phyloP scores from a whole-genome alignment of 176 grass and related monocot genomes.

The Bothriochloa decipiens region DNA sequence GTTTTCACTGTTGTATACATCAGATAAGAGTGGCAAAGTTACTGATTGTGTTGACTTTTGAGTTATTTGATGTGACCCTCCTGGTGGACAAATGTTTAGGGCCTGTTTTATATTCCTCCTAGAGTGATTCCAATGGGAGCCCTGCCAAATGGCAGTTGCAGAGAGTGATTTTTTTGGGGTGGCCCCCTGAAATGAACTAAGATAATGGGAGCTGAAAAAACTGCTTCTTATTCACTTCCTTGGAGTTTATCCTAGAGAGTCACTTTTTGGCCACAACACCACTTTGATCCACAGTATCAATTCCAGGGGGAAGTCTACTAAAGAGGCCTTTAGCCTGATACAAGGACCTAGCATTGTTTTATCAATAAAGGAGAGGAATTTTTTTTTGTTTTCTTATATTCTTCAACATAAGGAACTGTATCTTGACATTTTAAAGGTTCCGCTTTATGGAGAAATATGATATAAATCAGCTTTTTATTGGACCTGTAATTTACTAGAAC shows the following conservation, averaged over 20 bases:
- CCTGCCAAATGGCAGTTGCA: background rate
- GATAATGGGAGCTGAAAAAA: background rate
- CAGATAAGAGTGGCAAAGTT: slow-evolving; percentile 6
- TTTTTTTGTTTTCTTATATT: background rate
- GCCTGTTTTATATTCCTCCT: background rate
- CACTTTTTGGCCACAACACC: background rate
- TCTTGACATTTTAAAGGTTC: background rate
- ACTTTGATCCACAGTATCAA: background rate
- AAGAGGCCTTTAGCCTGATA: background rate
- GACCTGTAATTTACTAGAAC: background rate
- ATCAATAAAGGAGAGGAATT: background rate
- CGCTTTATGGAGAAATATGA: background rate
- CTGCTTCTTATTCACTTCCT: background rate
- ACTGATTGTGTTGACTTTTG: background rate
- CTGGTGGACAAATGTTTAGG: slow-evolving; percentile 8
- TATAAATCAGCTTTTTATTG: background rate
- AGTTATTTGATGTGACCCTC: background rate
- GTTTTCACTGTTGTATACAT: slow-evolving; percentile 28
- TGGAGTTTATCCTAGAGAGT: background rate
- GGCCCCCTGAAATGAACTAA: background rate
- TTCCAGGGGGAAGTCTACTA: background rate
- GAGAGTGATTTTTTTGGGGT: background rate
- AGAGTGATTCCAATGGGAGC: background rate
- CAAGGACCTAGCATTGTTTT: background rate
- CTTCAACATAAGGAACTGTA: background rate